Evolutionary conservation across 805 yeast species (phyloP), one percentile per base, ranked within the genome.

Genomic region (Zygosaccharomyces pseudorouxii): DNA sequence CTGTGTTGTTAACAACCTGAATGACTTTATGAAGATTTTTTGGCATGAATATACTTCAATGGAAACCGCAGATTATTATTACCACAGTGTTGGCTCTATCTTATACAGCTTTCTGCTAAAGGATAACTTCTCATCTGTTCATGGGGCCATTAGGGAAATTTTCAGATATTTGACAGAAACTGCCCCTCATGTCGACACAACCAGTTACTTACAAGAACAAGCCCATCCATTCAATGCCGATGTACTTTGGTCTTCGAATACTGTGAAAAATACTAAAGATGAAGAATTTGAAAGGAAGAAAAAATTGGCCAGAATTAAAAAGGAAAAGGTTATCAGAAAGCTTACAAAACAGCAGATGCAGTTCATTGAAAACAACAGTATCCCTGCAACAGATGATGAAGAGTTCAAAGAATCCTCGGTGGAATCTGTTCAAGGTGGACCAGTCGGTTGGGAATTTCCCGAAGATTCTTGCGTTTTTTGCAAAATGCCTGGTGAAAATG

Each of bases 291-390:
- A 79, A 31, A 73, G 73, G 49, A 88, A 84, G 70, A 86, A 84
- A 64, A 71, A 77, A 36, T 55, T 78, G 6, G 97, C 96, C 0
- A 79, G 79, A 55, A 82, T 77, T 50, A 79, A 90, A 54, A 84
- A 81, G 56, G 78, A 76, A 1, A 84, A 81, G 56, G 74, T 90
- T 28, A 65, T 92, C 76, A 92, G 85, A 1, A 87, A 84, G 50
- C 78, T 92, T 61, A 86, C 84, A 54, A 79, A 78, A 54, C 95
- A 89, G 57, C 98, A 92, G 62, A 73, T 78, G 33, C 77, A 74
- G 69, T 93, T 92, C 68, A 78, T 85, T 25, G 79, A 79, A 48
- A 75, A 77, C 25, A 75, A 80, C 54, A 55, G 63, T 27, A 68
- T 69, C 2, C 62, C 57, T 12, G 42, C 50, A 1, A 51, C 59